Evolutionary conservation across 2,329 filamentous ascomycete genomes (phyloP).

Genomic region (Dendrostoma leiphaemia): DNA sequence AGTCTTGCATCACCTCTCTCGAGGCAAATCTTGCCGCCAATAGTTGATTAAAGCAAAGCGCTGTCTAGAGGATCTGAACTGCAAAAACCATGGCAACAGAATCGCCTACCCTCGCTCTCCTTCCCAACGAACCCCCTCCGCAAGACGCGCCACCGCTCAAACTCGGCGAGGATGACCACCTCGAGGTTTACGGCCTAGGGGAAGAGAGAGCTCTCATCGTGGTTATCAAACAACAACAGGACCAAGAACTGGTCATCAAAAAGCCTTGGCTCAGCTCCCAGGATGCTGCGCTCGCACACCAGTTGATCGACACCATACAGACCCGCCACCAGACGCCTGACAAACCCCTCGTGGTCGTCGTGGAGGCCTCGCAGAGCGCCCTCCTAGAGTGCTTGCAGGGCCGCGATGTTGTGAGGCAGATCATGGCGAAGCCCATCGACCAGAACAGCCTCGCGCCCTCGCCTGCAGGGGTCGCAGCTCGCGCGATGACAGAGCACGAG

Average conservation of each 20-base stretch:
- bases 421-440: neutral
- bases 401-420: neutral
- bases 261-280: neutral
- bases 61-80: no score
- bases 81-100: neutral
- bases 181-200: neutral
- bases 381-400: neutral
- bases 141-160: neutral
- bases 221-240: neutral
- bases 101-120: neutral
- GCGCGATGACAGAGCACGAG: neutral
- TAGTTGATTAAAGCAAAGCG: no score
- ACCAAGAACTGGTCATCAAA: neutral
- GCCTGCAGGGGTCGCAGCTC: neutral
- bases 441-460: neutral
- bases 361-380: neutral
- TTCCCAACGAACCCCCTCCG: neutral
- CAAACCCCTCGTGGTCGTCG: neutral
- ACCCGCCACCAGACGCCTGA: neutral
- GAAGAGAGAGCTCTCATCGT: neutral
- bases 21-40: no score
- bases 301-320: neutral
- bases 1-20: no score
- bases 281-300: neutral
- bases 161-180: neutral